These are phyloP conservation scores for Perkinsus chesapeaki DNA, from an alignment of 169 alveolate genomes.

Conservation along the genomic window DNA sequence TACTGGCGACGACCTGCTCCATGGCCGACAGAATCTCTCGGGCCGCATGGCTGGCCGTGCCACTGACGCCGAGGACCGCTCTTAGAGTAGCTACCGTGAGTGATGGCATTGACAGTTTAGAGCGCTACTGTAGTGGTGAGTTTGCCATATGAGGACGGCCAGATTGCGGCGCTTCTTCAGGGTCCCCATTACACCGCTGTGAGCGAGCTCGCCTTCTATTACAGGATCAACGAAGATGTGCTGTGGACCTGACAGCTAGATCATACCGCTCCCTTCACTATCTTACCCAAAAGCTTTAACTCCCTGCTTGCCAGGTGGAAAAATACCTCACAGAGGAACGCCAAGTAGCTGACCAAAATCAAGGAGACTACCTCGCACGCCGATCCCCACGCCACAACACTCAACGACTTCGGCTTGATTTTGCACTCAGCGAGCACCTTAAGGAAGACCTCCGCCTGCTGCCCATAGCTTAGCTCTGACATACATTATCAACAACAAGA, in stretches of 20 bases:
- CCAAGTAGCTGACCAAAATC: background rate
- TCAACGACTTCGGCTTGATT: background rate
- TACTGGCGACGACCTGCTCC: background rate
- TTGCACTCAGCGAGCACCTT: background rate
- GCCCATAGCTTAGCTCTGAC: background rate
- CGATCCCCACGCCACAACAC: background rate
- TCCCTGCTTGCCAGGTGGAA: background rate
- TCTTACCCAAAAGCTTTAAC: background rate
- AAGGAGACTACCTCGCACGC: background rate
- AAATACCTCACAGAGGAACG: background rate
- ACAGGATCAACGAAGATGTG: background rate
- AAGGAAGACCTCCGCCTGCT: background rate
- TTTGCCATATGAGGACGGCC: background rate
- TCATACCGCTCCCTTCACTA: background rate
- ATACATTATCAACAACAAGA: background rate
- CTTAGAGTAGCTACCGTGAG: background rate
- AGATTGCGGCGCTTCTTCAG: background rate
- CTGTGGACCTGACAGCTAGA: background rate
- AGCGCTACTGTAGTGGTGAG: background rate
- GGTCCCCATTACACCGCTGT: background rate
- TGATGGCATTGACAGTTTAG: background rate
- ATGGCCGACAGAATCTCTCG: background rate
- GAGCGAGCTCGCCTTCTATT: background rate
- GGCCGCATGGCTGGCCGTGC: background rate
- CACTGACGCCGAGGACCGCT: background rate